Conservation (phyloP, 129 eudicot genomes). For the Glebionis coronaria region DNA sequence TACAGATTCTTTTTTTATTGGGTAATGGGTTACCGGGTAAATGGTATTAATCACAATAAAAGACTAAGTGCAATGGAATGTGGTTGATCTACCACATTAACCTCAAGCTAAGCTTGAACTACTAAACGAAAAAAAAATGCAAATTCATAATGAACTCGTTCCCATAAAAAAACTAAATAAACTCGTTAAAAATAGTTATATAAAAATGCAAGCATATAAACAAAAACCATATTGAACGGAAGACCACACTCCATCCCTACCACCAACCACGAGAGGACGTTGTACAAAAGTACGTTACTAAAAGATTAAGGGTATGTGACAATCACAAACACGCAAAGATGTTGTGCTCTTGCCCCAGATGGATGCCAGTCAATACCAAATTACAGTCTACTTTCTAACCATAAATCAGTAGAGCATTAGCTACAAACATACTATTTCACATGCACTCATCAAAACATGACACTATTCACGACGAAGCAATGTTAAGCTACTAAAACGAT, state of each 20-base stretch:
- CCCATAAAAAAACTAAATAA: background rate
- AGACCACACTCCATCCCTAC: background rate
- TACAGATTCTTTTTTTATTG: too few relatives aligned
- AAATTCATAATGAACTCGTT: too few relatives aligned
- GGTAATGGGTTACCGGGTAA: too few relatives aligned
- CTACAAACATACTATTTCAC: background rate
- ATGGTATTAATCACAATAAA: too few relatives aligned
- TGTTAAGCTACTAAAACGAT: background rate
- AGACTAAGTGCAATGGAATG: too few relatives aligned
- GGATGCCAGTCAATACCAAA: background rate
- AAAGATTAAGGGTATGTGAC: background rate
- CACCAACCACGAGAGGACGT: conserved; percentile 6
- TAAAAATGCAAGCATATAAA: background rate
- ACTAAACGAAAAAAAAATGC: too few relatives aligned
- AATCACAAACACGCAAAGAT: background rate
- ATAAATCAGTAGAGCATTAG: background rate
- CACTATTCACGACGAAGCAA: background rate
- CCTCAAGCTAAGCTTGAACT: too few relatives aligned
- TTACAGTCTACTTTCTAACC: conserved; percentile 5
- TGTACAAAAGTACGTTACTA: background rate
- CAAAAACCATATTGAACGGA: background rate
- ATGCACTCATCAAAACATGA: background rate
- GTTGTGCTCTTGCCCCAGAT: too few relatives aligned
- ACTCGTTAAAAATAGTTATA: background rate
- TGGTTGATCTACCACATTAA: too few relatives aligned